Conservation (phyloP, 192 early-diverging fungal species). For the Entomortierella beljakovae region DNA sequence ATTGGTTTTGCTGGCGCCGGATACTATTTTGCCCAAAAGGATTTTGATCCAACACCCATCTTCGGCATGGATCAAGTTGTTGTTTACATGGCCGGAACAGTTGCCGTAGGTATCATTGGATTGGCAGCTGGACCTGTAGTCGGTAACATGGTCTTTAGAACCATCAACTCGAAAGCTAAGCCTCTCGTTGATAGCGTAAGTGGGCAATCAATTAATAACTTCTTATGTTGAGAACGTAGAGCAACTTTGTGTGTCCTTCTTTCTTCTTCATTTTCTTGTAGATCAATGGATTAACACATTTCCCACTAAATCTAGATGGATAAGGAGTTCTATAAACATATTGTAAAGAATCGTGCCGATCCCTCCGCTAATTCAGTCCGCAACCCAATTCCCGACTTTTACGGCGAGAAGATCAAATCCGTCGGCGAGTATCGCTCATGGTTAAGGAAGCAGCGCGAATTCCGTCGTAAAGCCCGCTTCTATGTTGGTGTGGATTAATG, state of each 20-base stretch:
- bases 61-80: constrained; percentile 75
- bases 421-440: constrained; percentile 85
- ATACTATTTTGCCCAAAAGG: constrained; percentile 66
- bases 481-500: constrained; percentile 63
- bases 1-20: constrained; percentile 55
- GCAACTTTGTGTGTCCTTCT: no score
- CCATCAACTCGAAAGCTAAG: constrained; percentile 57
- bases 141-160: constrained; percentile 69
- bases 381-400: constrained; percentile 90
- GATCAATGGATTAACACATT: no score
- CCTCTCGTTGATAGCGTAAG: constrained; percentile 62
- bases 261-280: background rate
- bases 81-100: constrained; percentile 63
- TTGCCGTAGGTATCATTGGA: constrained; percentile 71
- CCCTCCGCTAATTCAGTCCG: constrained; percentile 72
- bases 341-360: constrained; percentile 75
- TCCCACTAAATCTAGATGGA: constrained; percentile 84
- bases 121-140: constrained; percentile 73
- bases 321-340: constrained; percentile 73
- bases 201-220: constrained; percentile 41
- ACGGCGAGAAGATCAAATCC: constrained; percentile 92
- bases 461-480: constrained; percentile 76
- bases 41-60: constrained; percentile 75
- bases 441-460: constrained; percentile 89
- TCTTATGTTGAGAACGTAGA: constrained; percentile 71